Evolutionary conservation across 768 basidiomycete species (phyloP), one percentile per base, ranked within the genome.

Genomic region (Termitomyces bulborhizus): DNA sequence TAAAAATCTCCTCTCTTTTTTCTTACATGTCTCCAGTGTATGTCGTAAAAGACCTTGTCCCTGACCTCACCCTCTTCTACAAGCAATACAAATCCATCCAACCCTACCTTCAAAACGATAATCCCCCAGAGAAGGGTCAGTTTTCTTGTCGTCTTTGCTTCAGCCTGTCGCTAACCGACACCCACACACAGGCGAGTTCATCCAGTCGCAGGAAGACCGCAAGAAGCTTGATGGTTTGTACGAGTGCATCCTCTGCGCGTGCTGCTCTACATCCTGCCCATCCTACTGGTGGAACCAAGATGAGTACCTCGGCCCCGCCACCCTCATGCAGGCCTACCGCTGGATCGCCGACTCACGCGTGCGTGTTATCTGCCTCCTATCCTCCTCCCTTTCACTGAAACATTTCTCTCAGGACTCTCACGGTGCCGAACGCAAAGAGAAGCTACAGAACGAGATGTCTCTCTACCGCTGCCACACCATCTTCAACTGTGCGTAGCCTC

Each of bases 201-300:
- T 96, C 52, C 97, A 98, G 73, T 88, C 91, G 11, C 83, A 73
- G 26, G 95, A 92, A 63, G 93, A 99, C 68, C 84, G 96, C 66
- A 85, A 84, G 79, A 98, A 98, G 73, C 85, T 99, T 16, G 96
- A 90, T 62, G 94, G 95, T 47, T 83, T 98, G 76, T 99, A 98
- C 76, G 97, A 98, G 71, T 95, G 95, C 71, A 98, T 96, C 60
- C 84, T 95, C 54, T 95, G 93, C 65, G 93, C 96, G 2, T 98
- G 97, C 74, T 99, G 96, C 76, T 94, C 94, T 42, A 98, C 96
- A 0, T 90, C 90, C 43, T 99, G 96, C 80, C 96, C 96, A 4
- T 90, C 87, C 31, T 97, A 98, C 73, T 98, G 96, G 96, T 98
- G 96, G 96, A 98, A 98, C 75, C 93, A 94, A 73, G 94, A 98